Evolutionary conservation across 2,329 filamentous ascomycete species (phyloP).

Genomic region (Colletotrichum tropicale): DNA sequence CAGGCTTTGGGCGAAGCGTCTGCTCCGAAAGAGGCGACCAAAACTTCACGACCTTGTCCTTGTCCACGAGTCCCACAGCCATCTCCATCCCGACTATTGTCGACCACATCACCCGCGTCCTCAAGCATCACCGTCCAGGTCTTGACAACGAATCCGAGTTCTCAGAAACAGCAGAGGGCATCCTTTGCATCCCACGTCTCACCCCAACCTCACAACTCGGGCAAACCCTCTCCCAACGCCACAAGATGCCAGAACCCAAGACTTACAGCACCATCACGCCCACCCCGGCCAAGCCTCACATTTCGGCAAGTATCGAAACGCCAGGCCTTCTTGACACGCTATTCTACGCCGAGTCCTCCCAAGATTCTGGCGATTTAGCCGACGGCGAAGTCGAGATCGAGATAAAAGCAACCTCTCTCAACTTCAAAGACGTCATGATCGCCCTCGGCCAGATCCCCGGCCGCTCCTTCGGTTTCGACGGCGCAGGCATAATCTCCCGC

Average conservation of each 20-base stretch:
- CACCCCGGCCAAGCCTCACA: not conserved
- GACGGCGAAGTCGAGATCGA: slow-evolving; percentile 29
- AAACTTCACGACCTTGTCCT: not conserved
- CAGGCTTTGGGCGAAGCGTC: not conserved
- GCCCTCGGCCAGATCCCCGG: slow-evolving; percentile 35
- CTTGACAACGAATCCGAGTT: not conserved
- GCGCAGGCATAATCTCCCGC: slow-evolving; percentile 32
- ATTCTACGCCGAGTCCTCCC: not conserved
- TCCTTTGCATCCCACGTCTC: slow-evolving; percentile 12
- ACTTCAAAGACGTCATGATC: slow-evolving; percentile 41
- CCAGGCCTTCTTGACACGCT: slow-evolving; percentile 2
- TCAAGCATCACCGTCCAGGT: not conserved
- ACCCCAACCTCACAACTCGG: not conserved
- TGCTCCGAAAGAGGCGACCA: not conserved
- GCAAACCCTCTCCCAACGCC: not conserved
- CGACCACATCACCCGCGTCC: not conserved
- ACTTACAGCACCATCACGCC: not conserved
- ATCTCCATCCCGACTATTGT: not conserved
- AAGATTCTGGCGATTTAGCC: not conserved
- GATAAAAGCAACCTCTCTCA: slow-evolving; percentile 29
- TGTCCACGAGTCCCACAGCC: not conserved
- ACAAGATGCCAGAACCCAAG: not conserved
- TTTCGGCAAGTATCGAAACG: not conserved
- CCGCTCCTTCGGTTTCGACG: slow-evolving; percentile 34
- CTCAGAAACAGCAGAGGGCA: not conserved